Conservation (phyloP, 1,139 yeast genomes). For the Pichia cactophila region DNA sequence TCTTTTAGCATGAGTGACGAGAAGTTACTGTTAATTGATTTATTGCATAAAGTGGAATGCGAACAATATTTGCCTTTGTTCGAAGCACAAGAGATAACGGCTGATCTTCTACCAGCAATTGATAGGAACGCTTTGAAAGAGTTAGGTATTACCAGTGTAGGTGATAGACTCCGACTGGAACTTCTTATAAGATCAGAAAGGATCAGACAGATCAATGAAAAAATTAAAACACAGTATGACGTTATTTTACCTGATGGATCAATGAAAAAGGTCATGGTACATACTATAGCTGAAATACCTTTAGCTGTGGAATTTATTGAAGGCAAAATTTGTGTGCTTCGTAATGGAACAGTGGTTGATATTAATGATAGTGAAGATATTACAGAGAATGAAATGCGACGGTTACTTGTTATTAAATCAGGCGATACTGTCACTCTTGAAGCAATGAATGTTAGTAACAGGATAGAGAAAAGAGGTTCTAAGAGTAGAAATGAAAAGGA, state of each 20-base stretch:
- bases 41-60: conserved; percentile 17
- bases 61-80: conserved; percentile 20
- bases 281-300: conserved; percentile 33
- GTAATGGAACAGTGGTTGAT: conserved; percentile 27
- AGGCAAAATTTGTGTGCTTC: background rate
- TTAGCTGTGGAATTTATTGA: conserved; percentile 19
- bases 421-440: conserved; percentile 57
- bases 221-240: conserved; percentile 29
- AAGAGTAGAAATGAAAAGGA: background rate
- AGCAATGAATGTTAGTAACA: conserved; percentile 60
- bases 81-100: conserved; percentile 45
- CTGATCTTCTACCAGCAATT: conserved; percentile 53
- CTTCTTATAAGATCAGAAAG: conserved; percentile 41
- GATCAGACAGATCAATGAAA: conserved; percentile 31
- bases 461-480: conserved; percentile 16
- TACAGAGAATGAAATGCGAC: conserved; percentile 44
- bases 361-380: conserved; percentile 34
- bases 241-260: conserved; percentile 74
- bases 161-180: conserved; percentile 69
- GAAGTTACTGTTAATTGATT: too few relatives aligned
- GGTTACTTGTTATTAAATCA: conserved; percentile 63
- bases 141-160: conserved; percentile 68
- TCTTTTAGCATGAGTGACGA: too few relatives aligned
- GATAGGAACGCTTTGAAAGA: conserved; percentile 66
- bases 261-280: conserved; percentile 63